Evolutionary conservation across 2,329 filamentous ascomycete species (phyloP).

Genomic region (Phoma sp.): DNA sequence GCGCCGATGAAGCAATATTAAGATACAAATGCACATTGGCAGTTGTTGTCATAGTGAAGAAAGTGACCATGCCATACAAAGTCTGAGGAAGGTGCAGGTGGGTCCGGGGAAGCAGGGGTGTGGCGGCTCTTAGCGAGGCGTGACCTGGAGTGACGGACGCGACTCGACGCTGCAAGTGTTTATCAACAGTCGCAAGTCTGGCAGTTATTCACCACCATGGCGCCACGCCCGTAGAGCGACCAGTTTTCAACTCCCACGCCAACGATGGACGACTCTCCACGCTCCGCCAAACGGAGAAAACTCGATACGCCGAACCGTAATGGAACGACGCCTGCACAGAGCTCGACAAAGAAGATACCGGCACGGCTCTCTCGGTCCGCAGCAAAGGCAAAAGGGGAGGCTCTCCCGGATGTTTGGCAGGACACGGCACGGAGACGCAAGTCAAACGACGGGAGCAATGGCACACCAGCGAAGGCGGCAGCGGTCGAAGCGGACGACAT

Average conservation of each 20-base stretch:
- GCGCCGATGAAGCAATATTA: neutral
- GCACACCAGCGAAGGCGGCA: conserved; percentile 15
- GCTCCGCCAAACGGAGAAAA: conserved; percentile 48
- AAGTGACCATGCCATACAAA: neutral
- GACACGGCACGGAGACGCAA: conserved; percentile 15
- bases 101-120: too few relatives aligned
- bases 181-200: conserved; percentile 7
- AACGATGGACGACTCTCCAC: conserved; percentile 45
- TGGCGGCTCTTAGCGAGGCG: conserved; percentile 14
- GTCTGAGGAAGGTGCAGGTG: conserved; percentile 17
- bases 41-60: neutral
- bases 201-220: conserved; percentile 9
- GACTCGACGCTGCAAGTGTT: conserved; percentile 10
- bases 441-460: conserved; percentile 20
- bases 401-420: conserved; percentile 15
- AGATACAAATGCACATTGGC: too few relatives aligned
- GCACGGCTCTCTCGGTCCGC: conserved; percentile 27
- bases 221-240: neutral
- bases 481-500: conserved; percentile 38
- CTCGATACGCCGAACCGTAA: conserved; percentile 38
- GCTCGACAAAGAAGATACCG: conserved; percentile 31
- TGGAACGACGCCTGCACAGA: conserved; percentile 28
- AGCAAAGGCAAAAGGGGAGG: conserved; percentile 21
- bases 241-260: neutral
- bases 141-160: conserved; percentile 17